Base-by-base conservation (phyloP, 2,329 filamentous ascomycete species). In the Xylariomycetidae sp. region DNA sequence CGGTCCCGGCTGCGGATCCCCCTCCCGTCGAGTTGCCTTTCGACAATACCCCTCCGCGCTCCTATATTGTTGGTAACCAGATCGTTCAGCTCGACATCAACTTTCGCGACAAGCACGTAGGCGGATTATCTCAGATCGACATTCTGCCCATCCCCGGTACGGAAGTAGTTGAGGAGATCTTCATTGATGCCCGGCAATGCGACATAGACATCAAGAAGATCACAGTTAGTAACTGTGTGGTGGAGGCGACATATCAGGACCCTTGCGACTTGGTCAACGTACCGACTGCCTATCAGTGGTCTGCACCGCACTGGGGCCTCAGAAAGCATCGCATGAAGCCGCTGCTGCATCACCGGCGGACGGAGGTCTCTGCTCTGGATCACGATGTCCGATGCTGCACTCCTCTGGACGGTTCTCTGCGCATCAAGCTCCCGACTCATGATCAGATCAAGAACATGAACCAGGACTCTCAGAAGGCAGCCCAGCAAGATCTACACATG, bases 11-110 rank as follows among this genome's bases (percentile, higher is more conserved):
- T 19, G 40, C 37, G 38, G 47, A 52, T 22, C 39, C 46, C 39
- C 43, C 47, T 37, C 37, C 50, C 5, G 31, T 48, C 24, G 53
- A 60, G 32, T 50, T 48, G 38, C 54, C 59, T 31, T 20, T 52
- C 43, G 49, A 58, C 35, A 43, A 53, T 28, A 52, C 56, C 10
- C 52, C 53, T 18, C 49, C 50, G 23, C 59, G 60, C 24, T 53
- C 55, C 27, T 72, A 66, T 41, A 54, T 72, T 25, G 65, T 96
- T 37, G 72, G 86, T 34, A 82, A 88, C 61, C 90, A 96, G 63
- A 85, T 85, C 57, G 81, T 98, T 31, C 82, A 88, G 50, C 70
- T 98, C 39, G 89, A 96, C 50, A 70, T 98, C 54, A 85, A 94
- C 63, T 93, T 98, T 57, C 72, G 75, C 44, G 76, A 75, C 34